Percentiles rank a stretch among this genome's conserved stretches.
These are phyloP conservation scores for Colletotrichum abscissum DNA, from an alignment of 2,329 filamentous ascomycete species.

Conservation along the genomic window DNA sequence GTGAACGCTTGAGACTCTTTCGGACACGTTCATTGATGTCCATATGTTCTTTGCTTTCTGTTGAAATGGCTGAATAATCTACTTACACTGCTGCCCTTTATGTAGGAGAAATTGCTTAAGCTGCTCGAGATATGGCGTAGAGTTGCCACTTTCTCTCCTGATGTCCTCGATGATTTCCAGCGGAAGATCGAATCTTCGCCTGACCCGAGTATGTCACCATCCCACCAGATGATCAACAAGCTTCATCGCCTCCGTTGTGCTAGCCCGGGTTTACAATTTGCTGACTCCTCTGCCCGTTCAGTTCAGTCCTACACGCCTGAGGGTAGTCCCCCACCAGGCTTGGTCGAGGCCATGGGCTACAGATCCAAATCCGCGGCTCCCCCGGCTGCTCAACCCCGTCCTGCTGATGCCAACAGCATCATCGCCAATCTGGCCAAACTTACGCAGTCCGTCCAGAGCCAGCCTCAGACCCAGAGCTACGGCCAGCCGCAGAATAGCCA, in stretches of 20 bases:
- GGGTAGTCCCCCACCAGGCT: constrained; percentile 66
- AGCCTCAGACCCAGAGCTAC: constrained; percentile 40
- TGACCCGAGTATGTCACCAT: constrained; percentile 70
- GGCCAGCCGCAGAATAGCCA: constrained; percentile 2
- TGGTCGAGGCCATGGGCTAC: constrained; percentile 52
- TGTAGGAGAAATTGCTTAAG: constrained; percentile 95
- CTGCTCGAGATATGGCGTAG: constrained; percentile 98
- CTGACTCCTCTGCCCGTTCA: constrained; percentile 44
- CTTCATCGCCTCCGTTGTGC: constrained; percentile 20
- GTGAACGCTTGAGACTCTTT: background rate
- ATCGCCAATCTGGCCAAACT: constrained; percentile 81
- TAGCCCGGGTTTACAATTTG: background rate
- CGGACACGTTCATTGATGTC: background rate
- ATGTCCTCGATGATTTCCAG: constrained; percentile 86
- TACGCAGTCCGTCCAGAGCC: constrained; percentile 47
- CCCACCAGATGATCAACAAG: constrained; percentile 19
- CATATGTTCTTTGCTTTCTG: background rate
- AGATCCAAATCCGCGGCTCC: constrained; percentile 39
- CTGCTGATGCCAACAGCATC: constrained; percentile 68
- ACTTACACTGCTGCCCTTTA: constrained; percentile 54
- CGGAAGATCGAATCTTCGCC: constrained; percentile 76
- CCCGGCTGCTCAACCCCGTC: constrained; percentile 50
- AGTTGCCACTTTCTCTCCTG: constrained; percentile 85
- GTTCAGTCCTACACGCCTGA: constrained; percentile 79
- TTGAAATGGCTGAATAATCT: constrained; percentile 27